phyloP scores from a whole-genome alignment of 129 eudicot species.

The Saussurea involucrata region DNA sequence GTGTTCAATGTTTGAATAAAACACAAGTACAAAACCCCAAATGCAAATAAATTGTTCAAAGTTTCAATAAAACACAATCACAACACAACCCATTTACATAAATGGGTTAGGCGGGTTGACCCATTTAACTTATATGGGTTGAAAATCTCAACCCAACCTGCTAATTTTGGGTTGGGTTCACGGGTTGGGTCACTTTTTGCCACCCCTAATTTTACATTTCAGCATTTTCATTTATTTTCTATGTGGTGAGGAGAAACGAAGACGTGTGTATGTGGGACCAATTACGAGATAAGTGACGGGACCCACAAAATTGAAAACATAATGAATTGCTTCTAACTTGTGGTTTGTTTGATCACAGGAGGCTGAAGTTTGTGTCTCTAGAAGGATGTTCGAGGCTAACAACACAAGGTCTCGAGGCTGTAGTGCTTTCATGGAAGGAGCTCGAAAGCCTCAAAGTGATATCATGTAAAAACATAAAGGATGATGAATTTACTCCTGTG shows the following conservation, averaged over 20 bases:
- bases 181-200: neutral
- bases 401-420: constrained; percentile 57
- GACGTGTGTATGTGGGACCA: neutral
- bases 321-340: neutral
- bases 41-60: too few relatives aligned
- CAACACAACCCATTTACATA: too few relatives aligned
- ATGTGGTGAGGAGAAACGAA: neutral
- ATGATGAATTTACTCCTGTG: constrained; percentile 44
- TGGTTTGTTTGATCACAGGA: constrained; percentile 38
- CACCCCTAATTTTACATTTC: neutral
- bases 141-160: too few relatives aligned
- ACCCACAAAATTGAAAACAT: neutral
- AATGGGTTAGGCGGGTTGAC: too few relatives aligned
- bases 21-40: too few relatives aligned
- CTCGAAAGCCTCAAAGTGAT: constrained; percentile 64
- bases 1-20: too few relatives aligned
- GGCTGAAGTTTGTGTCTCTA: constrained; percentile 42
- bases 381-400: constrained; percentile 87
- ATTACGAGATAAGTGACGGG: neutral
- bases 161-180: too few relatives aligned
- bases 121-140: too few relatives aligned
- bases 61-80: too few relatives aligned
- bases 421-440: constrained; percentile 56
- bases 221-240: neutral
- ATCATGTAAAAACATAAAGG: constrained; percentile 73